Evolutionary conservation across 768 basidiomycete genomes (phyloP), one percentile per base, ranked within the genome.

Genomic region (Sporobolomyces pararoseus): DNA sequence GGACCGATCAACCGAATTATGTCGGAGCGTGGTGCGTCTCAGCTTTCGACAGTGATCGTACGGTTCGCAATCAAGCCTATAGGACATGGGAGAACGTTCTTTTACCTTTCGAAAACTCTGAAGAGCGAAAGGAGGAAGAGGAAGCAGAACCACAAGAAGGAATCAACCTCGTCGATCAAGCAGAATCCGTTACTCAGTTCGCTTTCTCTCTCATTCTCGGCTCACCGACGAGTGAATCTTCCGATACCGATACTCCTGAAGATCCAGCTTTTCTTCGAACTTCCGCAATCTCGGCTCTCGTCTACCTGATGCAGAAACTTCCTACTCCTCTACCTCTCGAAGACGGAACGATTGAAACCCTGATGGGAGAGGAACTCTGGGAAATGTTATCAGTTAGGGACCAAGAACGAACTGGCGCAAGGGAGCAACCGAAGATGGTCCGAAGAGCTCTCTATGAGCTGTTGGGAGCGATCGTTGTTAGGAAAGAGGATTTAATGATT

Each of bases 11-110:
- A 65, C 73, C 84, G 17, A 84, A 88, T 67, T 81, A 80, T 54
- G 79, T 89, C 1, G 89, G 89, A 3, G 84, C 86, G 13, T 92
- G 91, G 90, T 85, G 82, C 72, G 82, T 90, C 73, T 82, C 86
- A 17, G 83, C 85, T 21, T 84, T 88, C 77, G 91, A 94, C 71
- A 77, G 86, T 35, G 91, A 92, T 75, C 83, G 86, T 29, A 80
- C 81, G 2, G 87, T 91, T 12, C 80, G 85, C 2, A 72, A 76
- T 1, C 76, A 79, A 23, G 86, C 87, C 2, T 77, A 80, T 29
- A 19, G 57, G 0, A 57, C 65, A 31, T 73, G 68, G 68, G 62
- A 66, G 12, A 34, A 31, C 21, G 72, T 70, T 0, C 34, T 63
- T 10, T 35, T 62, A 9, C 59, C 37, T 25, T 3, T 34, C 19